Conservation (phyloP, 208 protist genomes). For the Eutreptiella sp. region DNA sequence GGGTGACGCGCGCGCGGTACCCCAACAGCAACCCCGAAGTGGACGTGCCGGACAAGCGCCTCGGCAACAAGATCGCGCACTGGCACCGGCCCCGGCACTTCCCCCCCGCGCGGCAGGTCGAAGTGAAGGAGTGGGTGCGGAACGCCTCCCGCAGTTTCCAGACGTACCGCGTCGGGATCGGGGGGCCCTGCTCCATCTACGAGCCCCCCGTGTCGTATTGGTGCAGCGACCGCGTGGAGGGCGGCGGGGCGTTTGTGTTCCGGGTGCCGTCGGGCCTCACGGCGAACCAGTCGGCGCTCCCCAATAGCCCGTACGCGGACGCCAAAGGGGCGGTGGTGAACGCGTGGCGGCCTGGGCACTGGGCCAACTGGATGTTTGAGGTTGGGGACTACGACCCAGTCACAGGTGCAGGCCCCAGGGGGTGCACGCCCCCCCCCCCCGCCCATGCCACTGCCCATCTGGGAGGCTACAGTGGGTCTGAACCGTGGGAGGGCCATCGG, state of each 20-base stretch:
- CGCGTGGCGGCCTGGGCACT: constrained; percentile 21
- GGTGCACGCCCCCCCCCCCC: too few relatives aligned
- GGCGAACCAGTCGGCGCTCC: constrained; percentile 1
- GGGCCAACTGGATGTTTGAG: constrained; percentile 38
- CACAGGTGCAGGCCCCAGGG: too few relatives aligned
- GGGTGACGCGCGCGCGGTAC: constrained; percentile 10
- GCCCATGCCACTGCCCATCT: too few relatives aligned
- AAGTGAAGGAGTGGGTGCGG: constrained; percentile 3
- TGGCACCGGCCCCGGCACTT: neutral
- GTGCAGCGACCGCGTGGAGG: constrained; percentile 16
- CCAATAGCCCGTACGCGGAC: constrained; percentile 24
- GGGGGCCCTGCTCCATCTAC: constrained; percentile 27
- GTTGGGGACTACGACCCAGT: constrained; percentile 20
- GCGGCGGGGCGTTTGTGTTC: constrained; percentile 32
- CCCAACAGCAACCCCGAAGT: constrained; percentile 23
- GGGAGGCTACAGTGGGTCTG: too few relatives aligned
- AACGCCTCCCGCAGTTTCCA: constrained; percentile 1
- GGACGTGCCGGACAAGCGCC: neutral
- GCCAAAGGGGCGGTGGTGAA: constrained; percentile 6
- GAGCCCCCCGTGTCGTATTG: constrained; percentile 32
- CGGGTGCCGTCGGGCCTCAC: constrained; percentile 27
- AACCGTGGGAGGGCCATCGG: too few relatives aligned
- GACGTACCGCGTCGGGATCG: constrained; percentile 20
- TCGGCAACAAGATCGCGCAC: constrained; percentile 15
- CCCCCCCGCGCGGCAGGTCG: constrained; percentile 8